phyloP scores from a whole-genome alignment of 1,284 basidiomycete genomes.

The Cerrena zonata region DNA sequence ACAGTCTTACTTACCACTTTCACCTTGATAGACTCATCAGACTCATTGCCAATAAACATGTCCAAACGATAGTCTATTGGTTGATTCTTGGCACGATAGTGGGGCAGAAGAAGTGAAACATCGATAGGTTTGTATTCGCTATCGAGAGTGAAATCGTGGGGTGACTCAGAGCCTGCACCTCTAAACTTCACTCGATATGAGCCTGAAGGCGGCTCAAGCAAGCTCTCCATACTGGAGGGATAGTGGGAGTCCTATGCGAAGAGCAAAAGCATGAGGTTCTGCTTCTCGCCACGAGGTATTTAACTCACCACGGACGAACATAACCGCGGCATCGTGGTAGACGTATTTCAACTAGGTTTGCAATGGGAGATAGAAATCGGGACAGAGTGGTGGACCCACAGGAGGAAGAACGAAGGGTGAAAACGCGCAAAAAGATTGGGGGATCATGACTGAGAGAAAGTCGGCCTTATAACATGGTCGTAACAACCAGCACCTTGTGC shows the following conservation, averaged over 20 bases:
- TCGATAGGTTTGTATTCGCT: conserved; percentile 48
- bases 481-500: neutral
- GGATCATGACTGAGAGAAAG: neutral
- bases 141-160: conserved; percentile 60
- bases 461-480: neutral
- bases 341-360: neutral
- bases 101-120: conserved; percentile 61
- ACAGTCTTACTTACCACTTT: conserved; percentile 54
- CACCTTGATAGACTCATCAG: conserved; percentile 49
- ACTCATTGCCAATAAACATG: conserved; percentile 54
- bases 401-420: neutral
- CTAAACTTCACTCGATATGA: conserved; percentile 28
- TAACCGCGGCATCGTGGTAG: neutral
- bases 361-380: neutral
- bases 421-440: neutral
- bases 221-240: conserved; percentile 25
- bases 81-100: conserved; percentile 68
- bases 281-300: neutral
- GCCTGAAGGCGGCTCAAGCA: conserved; percentile 25
- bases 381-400: neutral
- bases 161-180: conserved; percentile 22
- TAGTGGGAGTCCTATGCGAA: conserved; percentile 13
- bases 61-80: conserved; percentile 62
- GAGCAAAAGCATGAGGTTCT: neutral
- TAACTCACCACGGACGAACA: neutral